Base-by-base conservation (phyloP, 1,284 basidiomycete genomes). In the Marasmius sp. region DNA sequence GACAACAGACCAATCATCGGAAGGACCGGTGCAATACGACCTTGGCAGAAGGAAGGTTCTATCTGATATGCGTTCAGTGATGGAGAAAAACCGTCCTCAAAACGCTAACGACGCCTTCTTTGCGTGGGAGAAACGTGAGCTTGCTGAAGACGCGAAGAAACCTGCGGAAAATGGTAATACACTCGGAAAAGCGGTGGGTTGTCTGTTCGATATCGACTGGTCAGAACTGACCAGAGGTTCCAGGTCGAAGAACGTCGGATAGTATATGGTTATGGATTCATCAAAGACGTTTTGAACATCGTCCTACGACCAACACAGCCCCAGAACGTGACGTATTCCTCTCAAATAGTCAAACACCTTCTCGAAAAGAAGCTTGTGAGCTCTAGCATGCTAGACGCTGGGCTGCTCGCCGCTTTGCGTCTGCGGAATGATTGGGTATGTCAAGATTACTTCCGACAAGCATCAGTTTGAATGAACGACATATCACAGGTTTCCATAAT, bases 361-460 rank as follows among this genome's bases (percentile, higher is more conserved):
- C 73, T 92, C 5, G 77, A 83, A 68, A 77, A 74, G 58, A 73
- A 79, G 3, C 75, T 81, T 4, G 81, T 91, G 16, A 85, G 81
- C 60, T 78, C 82, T 38, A 79, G 75, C 34, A 89, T 91, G 86
- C 67, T 90, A 12, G 75, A 82, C 1, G 81, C 79, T 20, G 86
- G 85, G 3, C 69, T 92, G 16, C 66, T 92, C 36, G 74, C 75
- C 11, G 77, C 76, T 6, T 71, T 92, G 43, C 74, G 78, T 49
- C 69, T 77, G 58, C 80, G 78, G 60, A 76, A 79, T 51, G 91
- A 92, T 67, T 92, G 89, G 90, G 90, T 91, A 69, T 61, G 83
- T 71, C 14, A 53, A 2, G 27, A 27, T 27, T 5, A 2, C 27
- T 27, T 27, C 27, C 27, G 27, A 27, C 5, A 27, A 27, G 27